Base-by-base conservation (phyloP, 805 yeast species). In the Myxozyma udenii region DNA sequence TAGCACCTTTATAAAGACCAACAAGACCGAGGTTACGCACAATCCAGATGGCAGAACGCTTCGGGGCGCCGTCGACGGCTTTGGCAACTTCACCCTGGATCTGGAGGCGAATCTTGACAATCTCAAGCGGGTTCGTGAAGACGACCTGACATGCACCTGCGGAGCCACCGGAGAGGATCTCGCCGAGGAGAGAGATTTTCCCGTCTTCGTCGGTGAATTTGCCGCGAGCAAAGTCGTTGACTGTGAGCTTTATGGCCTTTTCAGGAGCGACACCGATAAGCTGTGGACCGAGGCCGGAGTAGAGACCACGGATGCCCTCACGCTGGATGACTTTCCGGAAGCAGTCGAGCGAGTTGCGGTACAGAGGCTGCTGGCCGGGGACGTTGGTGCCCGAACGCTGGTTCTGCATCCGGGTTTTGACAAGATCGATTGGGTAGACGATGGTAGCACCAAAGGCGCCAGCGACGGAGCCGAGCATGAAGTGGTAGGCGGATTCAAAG, bases 381-480 rank as follows among this genome's bases (percentile, higher is more conserved):
- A 61, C 50, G 1, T 83, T 71, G 44, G 79, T 75, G 25, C 45
- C 24, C 54, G 81, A 80, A 60, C 88, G 80, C 73, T 91, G 98
- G 55, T 95, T 95, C 72, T 91, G 98, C 95, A 91, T 88, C 69
- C 98, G 81, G 3, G 98, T 91, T 72, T 91, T 91, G 59, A 91
- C 89, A 67, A 93, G 75, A 71, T 91, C 98, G 61, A 93, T 93
- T 28, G 98, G 98, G 68, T 91, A 91, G 40, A 91, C 98, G 14
- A 85, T 87, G 4, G 96, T 87, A n/a, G 98, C 97, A 57, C 98
- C 98, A 69, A 91, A 82, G 62, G 96, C 93, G 53, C 98, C 98
- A 28, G 98, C 98, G 45, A 90, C 77, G 2, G 97, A 88, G 16
- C 98, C 98, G 53, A 91, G 74, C 26, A 85, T 72, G 69, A 91